Percentiles rank a stretch among this genome's conserved stretches.
phyloP scores from a whole-genome alignment of 179 eudicot species.

The Beta corolliflora region DNA sequence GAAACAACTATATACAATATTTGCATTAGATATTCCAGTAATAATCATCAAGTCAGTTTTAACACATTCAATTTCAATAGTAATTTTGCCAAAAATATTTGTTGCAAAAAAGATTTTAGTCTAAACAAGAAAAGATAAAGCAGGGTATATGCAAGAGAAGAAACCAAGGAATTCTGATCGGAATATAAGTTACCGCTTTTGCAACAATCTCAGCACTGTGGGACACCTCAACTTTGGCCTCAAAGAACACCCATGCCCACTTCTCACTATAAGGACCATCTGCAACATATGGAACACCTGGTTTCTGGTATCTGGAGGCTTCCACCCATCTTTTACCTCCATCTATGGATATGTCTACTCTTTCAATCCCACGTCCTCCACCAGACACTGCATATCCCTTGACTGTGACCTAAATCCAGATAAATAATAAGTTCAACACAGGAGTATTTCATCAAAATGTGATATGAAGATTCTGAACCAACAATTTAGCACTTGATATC shows the following conservation, averaged over 20 bases:
- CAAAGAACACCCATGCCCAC: slow-evolving; percentile 97
- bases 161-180: not conserved
- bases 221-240: slow-evolving; percentile 59
- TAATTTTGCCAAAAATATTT: not conserved
- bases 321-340: slow-evolving; percentile 95
- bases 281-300: slow-evolving; percentile 61
- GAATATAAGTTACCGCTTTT: slow-evolving; percentile 62
- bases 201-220: slow-evolving; percentile 77
- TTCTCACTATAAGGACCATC: slow-evolving; percentile 65
- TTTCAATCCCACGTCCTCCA: slow-evolving; percentile 95
- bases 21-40: not conserved
- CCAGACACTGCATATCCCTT: slow-evolving; percentile 95
- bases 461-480: no score
- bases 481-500: not conserved
- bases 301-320: slow-evolving; percentile 80
- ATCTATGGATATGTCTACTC: slow-evolving; percentile 86
- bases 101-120: not conserved
- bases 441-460: no score
- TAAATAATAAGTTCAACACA: slow-evolving; percentile 9
- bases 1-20: not conserved
- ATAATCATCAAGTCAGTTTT: not conserved
- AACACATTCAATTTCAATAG: not conserved
- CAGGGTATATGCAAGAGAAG: not conserved
- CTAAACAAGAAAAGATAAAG: not conserved
- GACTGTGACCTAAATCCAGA: slow-evolving; percentile 53